Evolutionary conservation across 371 early-diverging fungal genomes (phyloP), one percentile per base, ranked within the genome.

Genomic region (Mucor piriformis): DNA sequence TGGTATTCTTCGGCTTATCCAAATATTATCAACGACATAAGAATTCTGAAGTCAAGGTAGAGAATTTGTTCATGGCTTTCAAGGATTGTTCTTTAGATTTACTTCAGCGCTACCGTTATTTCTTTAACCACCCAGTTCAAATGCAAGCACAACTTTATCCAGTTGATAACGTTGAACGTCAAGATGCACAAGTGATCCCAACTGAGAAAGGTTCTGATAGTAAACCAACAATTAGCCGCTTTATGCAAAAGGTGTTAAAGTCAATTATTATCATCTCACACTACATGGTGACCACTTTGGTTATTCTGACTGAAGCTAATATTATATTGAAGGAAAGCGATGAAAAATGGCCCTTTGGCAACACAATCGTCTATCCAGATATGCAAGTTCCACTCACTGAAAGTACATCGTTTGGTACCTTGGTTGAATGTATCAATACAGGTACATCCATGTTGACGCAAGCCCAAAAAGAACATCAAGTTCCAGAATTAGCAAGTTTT

Each of bases 81-180:
- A 72, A 74, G 40, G 67, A 76, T 18, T 72, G 67, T 25, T 69
- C 72, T 1, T 54, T 76, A 2, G 21, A 59, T 11, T 38, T 76
- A 24, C 54, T 79, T 11, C 73, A 73, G 24, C 73, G 75, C 6
- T 76, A 73, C 40, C 68, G 63, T n/a, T 76, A 76, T 46, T 73
- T 64, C 57, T 73, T 71, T 29, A 74, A 71, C 0, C 76, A 76
- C 55, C 80, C 80, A 11, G 54, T 69, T 6, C 75, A 76, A 40
- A 64, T 79, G 61, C 77, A 74, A 55, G 73, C 74, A 4, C 77
- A 71, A 51, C 60, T 79, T 8, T 74, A 69, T 38, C 80, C 77
- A 0, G 59, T 73, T 2, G 66, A 73, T 50, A 59, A 70, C 20
- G 47, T 43, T 15, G 80, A 79, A 50, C 59, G 63, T 12, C 55